Conservation (phyloP, 495 filamentous ascomycete genomes). For the Paragyromitra xinjiangensis region DNA sequence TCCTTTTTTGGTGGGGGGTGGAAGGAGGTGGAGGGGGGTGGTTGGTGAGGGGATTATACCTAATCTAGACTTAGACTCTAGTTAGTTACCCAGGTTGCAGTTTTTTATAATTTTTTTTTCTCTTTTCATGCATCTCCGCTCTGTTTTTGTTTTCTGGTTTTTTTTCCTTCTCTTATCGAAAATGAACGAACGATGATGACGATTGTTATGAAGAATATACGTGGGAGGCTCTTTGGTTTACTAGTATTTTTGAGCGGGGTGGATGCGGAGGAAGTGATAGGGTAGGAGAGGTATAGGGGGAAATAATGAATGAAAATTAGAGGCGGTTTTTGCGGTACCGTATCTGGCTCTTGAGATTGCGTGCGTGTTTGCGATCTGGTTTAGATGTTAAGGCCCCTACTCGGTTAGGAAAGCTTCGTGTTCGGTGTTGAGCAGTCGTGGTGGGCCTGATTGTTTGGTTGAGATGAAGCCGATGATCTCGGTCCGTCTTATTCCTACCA, state of each 20-base stretch:
- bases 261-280: neutral
- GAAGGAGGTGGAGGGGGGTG: neutral
- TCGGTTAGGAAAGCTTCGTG: too few relatives aligned
- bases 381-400: too few relatives aligned
- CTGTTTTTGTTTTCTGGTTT: neutral
- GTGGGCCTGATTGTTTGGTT: too few relatives aligned
- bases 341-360: neutral
- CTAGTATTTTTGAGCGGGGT: neutral
- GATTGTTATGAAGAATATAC: constrained; percentile 4
- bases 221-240: neutral
- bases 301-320: neutral
- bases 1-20: too few relatives aligned
- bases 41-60: neutral
- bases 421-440: too few relatives aligned
- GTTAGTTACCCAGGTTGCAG: neutral
- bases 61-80: neutral
- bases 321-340: neutral
- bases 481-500: too few relatives aligned
- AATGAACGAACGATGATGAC: neutral
- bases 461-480: too few relatives aligned
- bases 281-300: neutral
- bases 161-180: neutral
- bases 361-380: neutral
- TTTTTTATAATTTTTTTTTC: too few relatives aligned
- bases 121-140: neutral